Conservation (phyloP, 2,329 filamentous ascomycete genomes). For the Laburnicola sp. region DNA sequence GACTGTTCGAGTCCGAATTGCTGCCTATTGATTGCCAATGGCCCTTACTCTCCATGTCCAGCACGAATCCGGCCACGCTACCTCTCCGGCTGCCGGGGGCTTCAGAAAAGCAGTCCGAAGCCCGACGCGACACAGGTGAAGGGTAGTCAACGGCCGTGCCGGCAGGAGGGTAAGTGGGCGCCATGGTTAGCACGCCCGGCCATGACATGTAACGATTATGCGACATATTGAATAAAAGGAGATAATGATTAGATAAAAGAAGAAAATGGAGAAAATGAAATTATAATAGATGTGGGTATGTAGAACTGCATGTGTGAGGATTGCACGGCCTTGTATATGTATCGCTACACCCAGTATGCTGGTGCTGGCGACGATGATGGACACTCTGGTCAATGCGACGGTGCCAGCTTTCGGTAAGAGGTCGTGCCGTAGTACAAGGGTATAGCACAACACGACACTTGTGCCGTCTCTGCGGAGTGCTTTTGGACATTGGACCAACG, state of each 20-base stretch:
- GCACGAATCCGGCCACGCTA: conserved; percentile 41
- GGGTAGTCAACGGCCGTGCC: conserved; percentile 39
- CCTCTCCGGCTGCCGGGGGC: conserved; percentile 35
- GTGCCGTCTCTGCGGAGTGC: conserved; percentile 33
- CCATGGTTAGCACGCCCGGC: conserved; percentile 40
- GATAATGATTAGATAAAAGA: too few species aligned
- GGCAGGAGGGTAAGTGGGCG: conserved; percentile 42
- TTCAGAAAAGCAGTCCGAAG: conserved; percentile 40
- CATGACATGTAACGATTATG: conserved; percentile 42
- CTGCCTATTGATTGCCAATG: conserved; percentile 45
- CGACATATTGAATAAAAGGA: conserved; percentile 25
- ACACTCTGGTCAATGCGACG: conserved; percentile 27
- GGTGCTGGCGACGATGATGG: conserved; percentile 15
- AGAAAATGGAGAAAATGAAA: conserved; percentile 23
- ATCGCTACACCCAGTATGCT: conserved; percentile 16
- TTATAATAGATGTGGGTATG: conserved; percentile 32
- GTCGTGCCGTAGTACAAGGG: conserved; percentile 28
- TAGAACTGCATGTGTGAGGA: conserved; percentile 26
- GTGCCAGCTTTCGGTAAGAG: conserved; percentile 29
- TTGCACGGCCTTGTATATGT: conserved; percentile 41
- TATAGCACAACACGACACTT: conserved; percentile 37
- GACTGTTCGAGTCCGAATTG: conserved; percentile 41
- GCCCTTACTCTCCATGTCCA: conserved; percentile 44
- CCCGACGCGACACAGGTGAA: conserved; percentile 38
- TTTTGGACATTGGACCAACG: conserved; percentile 19